Evolutionary conservation across 768 basidiomycete genomes (phyloP).

Genomic region (Rhizopogon vulgaris): DNA sequence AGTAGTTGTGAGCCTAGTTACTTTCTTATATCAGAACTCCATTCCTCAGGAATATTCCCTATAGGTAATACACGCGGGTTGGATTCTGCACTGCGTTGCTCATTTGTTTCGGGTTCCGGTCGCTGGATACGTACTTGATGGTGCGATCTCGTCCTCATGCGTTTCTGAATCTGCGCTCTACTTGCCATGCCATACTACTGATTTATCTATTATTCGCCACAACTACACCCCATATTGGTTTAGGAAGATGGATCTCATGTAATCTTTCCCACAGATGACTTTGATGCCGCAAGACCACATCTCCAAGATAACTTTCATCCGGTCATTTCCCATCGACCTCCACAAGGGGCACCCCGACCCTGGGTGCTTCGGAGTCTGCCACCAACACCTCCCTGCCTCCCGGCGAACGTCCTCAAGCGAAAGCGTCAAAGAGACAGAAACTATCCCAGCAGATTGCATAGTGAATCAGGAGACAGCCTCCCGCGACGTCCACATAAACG

Average conservation of each 20-base stretch:
- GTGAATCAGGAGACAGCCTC: constrained; percentile 19
- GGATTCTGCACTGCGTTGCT: constrained; percentile 25
- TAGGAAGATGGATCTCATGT: neutral
- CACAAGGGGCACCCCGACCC: neutral
- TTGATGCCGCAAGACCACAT: neutral
- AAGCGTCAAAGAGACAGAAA: constrained; percentile 24
- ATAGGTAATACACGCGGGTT: constrained; percentile 25
- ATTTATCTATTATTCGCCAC: neutral
- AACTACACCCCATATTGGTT: neutral
- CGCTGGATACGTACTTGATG: constrained; percentile 24
- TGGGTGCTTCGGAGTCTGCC: neutral
- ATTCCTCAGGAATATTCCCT: neutral
- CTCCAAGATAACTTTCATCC: neutral
- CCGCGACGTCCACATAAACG: constrained; percentile 24
- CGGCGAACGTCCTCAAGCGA: constrained; percentile 18
- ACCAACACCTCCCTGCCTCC: constrained; percentile 7
- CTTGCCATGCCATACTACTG: neutral
- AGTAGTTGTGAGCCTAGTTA: constrained; percentile 16
- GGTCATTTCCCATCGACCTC: too few species aligned
- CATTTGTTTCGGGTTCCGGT: constrained; percentile 20
- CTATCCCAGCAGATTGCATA: constrained; percentile 16
- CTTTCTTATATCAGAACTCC: constrained; percentile 6
- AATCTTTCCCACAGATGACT: neutral
- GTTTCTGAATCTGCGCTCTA: neutral
- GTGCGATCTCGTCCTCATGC: constrained; percentile 10